Evolutionary conservation across 441 rosid species (phyloP).

Genomic region (Euphorbia celastroides): DNA sequence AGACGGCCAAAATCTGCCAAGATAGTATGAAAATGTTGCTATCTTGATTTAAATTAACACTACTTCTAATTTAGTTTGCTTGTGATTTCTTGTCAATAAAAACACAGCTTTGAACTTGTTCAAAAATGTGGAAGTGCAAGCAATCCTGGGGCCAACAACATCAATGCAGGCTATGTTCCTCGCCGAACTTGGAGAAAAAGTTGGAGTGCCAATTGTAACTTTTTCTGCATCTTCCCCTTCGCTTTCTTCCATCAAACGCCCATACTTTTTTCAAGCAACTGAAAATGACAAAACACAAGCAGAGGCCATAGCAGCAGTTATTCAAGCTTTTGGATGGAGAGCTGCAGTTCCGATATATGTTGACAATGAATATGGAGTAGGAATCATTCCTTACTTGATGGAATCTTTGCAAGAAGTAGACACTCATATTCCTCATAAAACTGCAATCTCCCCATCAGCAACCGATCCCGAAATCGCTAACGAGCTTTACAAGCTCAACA

Average conservation of each 20-base stretch:
- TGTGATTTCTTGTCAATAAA: no score
- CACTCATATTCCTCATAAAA: conserved; percentile 28
- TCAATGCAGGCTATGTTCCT: conserved; percentile 45
- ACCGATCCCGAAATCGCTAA: conserved; percentile 7
- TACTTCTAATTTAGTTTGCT: no score
- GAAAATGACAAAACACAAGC: conserved; percentile 41
- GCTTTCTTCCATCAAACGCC: conserved; percentile 33
- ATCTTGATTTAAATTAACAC: no score
- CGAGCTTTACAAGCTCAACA: conserved; percentile 30
- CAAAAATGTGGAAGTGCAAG: conserved; percentile 43
- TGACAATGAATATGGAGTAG: conserved; percentile 43
- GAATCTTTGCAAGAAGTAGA: conserved; percentile 42
- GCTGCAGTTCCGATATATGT: conserved; percentile 19
- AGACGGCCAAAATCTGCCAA: no score
- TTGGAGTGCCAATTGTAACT: conserved; percentile 50
- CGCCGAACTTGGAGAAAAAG: conserved; percentile 31
- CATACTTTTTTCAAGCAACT: conserved; percentile 44
- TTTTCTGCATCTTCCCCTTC: conserved; percentile 56
- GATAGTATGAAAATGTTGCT: no score
- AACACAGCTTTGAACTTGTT: conserved; percentile 45
- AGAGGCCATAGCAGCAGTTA: conserved; percentile 37
- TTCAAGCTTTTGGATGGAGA: conserved; percentile 52
- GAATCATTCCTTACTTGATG: conserved; percentile 36
- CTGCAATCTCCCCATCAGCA: conserved; percentile 33
- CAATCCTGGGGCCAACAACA: conserved; percentile 43